Evolutionary conservation across 2,329 filamentous ascomycete species (phyloP).

Genomic region (Fusarium veterinarium): DNA sequence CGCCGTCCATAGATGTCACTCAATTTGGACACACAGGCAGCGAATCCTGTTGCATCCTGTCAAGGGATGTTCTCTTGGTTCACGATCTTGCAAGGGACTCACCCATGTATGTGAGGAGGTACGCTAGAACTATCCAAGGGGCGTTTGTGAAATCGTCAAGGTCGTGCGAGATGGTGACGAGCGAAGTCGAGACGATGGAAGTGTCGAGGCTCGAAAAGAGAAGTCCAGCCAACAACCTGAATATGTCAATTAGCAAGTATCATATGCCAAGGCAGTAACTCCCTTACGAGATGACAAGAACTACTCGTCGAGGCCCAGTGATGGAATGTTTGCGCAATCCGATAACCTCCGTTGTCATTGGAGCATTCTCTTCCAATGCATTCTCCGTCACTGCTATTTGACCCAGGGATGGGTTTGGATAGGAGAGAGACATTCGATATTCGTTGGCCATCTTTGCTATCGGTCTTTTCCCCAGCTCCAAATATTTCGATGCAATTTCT

Average conservation of each 20-base stretch:
- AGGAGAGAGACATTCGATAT: slow-evolving; percentile 48
- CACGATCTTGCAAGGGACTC: slow-evolving; percentile 20
- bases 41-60: slow-evolving; percentile 57
- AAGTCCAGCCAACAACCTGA: slow-evolving; percentile 62
- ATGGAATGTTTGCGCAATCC: slow-evolving; percentile 41
- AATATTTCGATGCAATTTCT: background rate
- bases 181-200: slow-evolving; percentile 68
- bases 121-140: slow-evolving; percentile 67
- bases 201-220: slow-evolving; percentile 69
- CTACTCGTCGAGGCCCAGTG: slow-evolving; percentile 43
- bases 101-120: slow-evolving; percentile 69
- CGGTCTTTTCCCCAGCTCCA: background rate
- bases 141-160: slow-evolving; percentile 63
- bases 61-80: slow-evolving; percentile 2
- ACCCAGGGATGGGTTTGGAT: slow-evolving; percentile 49
- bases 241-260: slow-evolving; percentile 28
- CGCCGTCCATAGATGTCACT: slow-evolving; percentile 70
- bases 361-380: background rate
- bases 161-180: slow-evolving; percentile 66
- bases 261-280: background rate
- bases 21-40: slow-evolving; percentile 67
- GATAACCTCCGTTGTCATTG: slow-evolving; percentile 5
- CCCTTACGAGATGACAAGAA: slow-evolving; percentile 53
- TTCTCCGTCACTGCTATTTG: slow-evolving; percentile 44
- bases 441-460: slow-evolving; percentile 43